Evolutionary conservation across 148 eudicot genomes (phyloP), one percentile per base, ranked within the genome.

Genomic region (Hydrangea macrophylla): DNA sequence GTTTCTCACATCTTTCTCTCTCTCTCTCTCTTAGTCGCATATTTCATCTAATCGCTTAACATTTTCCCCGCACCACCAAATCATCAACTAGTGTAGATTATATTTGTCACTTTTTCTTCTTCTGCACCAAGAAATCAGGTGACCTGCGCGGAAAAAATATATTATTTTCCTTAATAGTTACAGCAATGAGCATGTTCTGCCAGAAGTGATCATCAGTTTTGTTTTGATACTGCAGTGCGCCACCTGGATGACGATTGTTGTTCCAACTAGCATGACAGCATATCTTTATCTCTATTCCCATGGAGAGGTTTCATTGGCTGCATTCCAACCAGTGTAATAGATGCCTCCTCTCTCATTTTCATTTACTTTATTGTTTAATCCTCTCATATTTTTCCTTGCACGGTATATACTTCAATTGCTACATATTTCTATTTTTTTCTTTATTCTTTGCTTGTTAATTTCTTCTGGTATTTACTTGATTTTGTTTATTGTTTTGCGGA

Each of bases 261-360:
- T 95, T 57, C 96, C 97, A 20, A 87, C 99, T 64, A 95, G 99
- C 82, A 95, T 95, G 99, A 91, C 97, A 39, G 88, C 99, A 30
- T 95, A 95, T 80, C 96, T 95, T 23, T 95, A 91, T 85, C 93
- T 95, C 25, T 95, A 95, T 82, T 95, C 99, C 45, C 96, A 91
- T 55, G 97, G 97, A 73, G 99, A 91, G 86, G 97, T 95, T 51
- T 79, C 86, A 50, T 80, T 91, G 83, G 97, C 99, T 73, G 99
- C 99, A 75, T 95, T 87, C 64, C 99, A 95, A 91, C 99, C 99
- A 81, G 99, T 91, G 97, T 95, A 95, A 87, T 95, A 91, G 97
- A 95, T 89, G 88, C 88, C 68, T 86, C 92, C 75, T 84, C 60
- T 72, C 67, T 39, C 44, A 20, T 65, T 32, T 55, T n/a, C 42